phyloP scores from a whole-genome alignment of 768 basidiomycete genomes.

The Sporobolomyces roseus region DNA sequence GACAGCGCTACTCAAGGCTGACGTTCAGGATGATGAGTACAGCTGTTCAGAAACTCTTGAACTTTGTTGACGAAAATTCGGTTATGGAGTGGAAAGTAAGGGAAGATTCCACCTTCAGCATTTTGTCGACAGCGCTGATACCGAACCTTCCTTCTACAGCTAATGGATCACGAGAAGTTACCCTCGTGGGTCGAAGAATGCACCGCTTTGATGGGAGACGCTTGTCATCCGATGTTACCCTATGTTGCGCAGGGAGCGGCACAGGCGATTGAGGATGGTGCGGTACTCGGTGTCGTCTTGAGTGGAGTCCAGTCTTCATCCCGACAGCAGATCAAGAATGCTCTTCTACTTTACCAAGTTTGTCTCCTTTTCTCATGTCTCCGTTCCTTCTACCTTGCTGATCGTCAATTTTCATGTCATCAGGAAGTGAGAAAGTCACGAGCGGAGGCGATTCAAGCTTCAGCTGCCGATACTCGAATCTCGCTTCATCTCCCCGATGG shows the following conservation, averaged over 20 bases:
- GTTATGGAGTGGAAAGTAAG: constrained; percentile 51
- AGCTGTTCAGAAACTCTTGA: constrained; percentile 48
- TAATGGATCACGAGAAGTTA: constrained; percentile 21
- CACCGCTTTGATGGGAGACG: constrained; percentile 50
- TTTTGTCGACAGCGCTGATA: not conserved
- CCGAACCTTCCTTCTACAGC: not conserved
- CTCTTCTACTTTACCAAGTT: constrained; percentile 44
- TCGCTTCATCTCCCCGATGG: constrained; percentile 42
- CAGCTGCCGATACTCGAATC: constrained; percentile 44
- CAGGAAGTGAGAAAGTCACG: constrained; percentile 45
- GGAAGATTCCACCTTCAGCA: not conserved
- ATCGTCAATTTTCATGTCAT: not conserved
- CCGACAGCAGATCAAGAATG: constrained; percentile 44
- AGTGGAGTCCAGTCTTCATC: constrained; percentile 35
- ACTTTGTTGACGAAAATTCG: constrained; percentile 49
- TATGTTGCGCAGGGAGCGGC: constrained; percentile 51
- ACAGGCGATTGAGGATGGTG: constrained; percentile 53
- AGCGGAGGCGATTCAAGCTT: constrained; percentile 43
- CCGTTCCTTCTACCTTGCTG: not conserved
- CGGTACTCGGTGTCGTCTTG: constrained; percentile 49
- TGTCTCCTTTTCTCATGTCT: not conserved
- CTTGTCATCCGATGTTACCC: constrained; percentile 50
- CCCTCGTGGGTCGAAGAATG: constrained; percentile 51
- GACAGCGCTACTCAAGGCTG: too few species aligned
- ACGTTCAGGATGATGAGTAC: not conserved